Conservation (phyloP, 176 grass and related monocot genomes). For the Chloris gayana region DNA sequence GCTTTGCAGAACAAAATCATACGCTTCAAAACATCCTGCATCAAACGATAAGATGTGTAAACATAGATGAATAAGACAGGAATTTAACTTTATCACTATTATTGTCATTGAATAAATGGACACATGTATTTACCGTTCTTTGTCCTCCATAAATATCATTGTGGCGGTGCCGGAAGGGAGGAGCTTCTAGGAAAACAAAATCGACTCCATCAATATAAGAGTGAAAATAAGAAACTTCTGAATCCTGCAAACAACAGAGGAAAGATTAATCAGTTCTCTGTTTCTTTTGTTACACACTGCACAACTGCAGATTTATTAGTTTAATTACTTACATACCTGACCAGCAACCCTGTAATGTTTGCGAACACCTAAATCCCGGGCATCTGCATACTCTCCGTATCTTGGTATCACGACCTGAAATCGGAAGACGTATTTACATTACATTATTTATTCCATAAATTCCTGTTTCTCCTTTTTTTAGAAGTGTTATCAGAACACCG, state of each 20-base stretch:
- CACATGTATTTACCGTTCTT: constrained; percentile 46
- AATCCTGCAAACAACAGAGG: constrained; percentile 55
- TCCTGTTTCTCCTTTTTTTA: not conserved
- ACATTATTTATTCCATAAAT: not conserved
- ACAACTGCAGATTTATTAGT: not conserved
- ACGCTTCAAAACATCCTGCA: constrained; percentile 86
- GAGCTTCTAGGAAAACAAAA: constrained; percentile 84
- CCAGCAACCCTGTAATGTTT: constrained; percentile 72
- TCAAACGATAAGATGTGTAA: constrained; percentile 26
- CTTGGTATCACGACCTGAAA: constrained; percentile 81
- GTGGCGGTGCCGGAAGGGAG: constrained; percentile 60
- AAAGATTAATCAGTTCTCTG: not conserved
- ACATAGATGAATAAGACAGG: not conserved
- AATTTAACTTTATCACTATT: constrained; percentile 16
- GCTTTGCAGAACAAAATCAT: constrained; percentile 96
- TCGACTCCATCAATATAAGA: constrained; percentile 94
- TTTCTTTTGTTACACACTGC: not conserved
- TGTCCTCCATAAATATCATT: constrained; percentile 89
- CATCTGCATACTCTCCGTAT: constrained; percentile 80
- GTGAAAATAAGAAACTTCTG: constrained; percentile 84
- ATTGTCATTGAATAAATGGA: not conserved
- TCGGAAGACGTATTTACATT: constrained; percentile 17
- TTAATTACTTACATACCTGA: constrained; percentile 60
- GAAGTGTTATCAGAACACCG: not conserved
- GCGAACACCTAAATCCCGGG: constrained; percentile 64